phyloP scores from a whole-genome alignment of 148 eudicot genomes.

The Rhododendron kiyosumense region DNA sequence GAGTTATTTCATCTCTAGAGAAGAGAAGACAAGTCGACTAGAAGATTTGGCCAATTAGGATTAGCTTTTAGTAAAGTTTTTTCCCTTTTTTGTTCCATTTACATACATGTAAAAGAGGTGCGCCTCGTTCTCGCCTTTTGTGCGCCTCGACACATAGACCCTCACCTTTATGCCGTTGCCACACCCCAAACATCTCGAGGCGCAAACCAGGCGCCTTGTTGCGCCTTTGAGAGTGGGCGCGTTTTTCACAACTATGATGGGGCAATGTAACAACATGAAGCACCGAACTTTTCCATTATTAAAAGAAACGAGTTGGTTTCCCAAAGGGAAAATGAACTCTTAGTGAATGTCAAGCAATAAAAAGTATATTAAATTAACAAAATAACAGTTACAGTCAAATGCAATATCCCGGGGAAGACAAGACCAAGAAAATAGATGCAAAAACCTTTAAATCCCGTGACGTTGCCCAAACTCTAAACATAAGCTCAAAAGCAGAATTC shows the following conservation, averaged over 20 bases:
- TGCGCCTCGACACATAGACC: neutral
- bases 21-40: neutral
- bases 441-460: conserved; percentile 89
- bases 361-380: neutral
- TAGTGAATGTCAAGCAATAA: neutral
- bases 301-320: neutral
- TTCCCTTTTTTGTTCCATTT: neutral
- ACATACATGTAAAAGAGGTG: neutral
- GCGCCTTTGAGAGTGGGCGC: neutral
- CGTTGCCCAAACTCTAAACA: conserved; percentile 86
- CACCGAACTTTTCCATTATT: neutral
- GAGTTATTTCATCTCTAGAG: too few relatives aligned
- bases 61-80: neutral
- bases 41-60: neutral
- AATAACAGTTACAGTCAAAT: neutral
- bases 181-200: neutral
- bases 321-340: neutral
- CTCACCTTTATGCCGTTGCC: neutral
- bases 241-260: neutral
- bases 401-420: neutral
- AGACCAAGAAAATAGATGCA: conserved; percentile 4
- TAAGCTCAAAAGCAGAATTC: conserved; percentile 91
- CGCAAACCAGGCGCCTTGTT: neutral
- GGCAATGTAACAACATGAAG: neutral
- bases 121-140: neutral